Conservation (phyloP, 306 rosid genomes). For the Hylodesmum podocarpum region DNA sequence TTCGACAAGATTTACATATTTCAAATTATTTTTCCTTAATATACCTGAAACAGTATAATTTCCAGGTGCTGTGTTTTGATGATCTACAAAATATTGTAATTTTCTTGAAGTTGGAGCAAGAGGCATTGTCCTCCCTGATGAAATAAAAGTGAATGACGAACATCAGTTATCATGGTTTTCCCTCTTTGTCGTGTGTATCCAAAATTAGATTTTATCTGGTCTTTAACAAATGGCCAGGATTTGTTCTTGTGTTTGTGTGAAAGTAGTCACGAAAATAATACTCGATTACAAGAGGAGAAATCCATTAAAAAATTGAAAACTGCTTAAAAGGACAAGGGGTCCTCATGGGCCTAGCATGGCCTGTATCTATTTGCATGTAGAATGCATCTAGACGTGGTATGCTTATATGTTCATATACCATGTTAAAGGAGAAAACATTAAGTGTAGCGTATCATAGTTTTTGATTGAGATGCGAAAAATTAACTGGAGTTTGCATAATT, state of each 20-base stretch:
- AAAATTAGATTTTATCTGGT: background rate
- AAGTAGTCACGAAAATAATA: background rate
- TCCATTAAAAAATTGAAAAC: background rate
- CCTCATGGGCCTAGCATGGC: background rate
- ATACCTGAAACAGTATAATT: background rate
- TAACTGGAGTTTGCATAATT: background rate
- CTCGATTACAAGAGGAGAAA: background rate
- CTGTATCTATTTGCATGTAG: background rate
- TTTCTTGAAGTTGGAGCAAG: background rate
- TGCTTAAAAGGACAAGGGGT: background rate
- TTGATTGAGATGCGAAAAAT: background rate
- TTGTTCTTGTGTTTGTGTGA: background rate
- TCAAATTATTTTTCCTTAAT: background rate
- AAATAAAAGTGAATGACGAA: background rate
- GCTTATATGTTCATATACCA: background rate
- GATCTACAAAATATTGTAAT: background rate
- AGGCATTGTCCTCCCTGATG: background rate
- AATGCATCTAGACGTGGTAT: background rate
- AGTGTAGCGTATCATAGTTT: background rate
- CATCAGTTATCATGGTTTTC: background rate
- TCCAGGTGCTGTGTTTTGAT: background rate
- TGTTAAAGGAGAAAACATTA: background rate
- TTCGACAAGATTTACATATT: too few relatives aligned
- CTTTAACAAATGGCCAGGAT: background rate
- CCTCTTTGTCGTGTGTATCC: background rate